Evolutionary conservation across 306 rosid species (phyloP).

Genomic region (Pyrus betulifolia): DNA sequence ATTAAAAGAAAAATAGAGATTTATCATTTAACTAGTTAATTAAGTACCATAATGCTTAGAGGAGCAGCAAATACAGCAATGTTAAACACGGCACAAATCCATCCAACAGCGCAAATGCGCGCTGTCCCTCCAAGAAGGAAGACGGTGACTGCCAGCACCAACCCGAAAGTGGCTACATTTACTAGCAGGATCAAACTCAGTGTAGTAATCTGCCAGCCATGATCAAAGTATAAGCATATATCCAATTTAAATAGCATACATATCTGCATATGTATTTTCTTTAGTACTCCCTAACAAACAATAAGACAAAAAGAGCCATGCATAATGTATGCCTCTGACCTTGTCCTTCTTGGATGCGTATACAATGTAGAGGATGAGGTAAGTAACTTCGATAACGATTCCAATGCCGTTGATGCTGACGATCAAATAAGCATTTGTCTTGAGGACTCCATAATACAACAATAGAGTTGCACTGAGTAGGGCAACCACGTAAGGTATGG

Average conservation of each 20-base stretch:
- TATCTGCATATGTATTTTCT: neutral
- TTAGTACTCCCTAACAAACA: neutral
- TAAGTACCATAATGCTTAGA: constrained; percentile 54
- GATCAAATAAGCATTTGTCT: constrained; percentile 44
- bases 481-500: constrained; percentile 60
- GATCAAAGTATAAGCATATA: neutral
- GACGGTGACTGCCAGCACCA: constrained; percentile 19
- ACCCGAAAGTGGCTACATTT: constrained; percentile 28
- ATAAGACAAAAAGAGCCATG: neutral
- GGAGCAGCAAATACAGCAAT: constrained; percentile 71
- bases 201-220: constrained; percentile 33
- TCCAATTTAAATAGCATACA: neutral
- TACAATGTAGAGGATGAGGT: constrained; percentile 30
- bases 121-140: constrained; percentile 20
- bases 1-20: neutral
- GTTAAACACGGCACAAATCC: constrained; percentile 51
- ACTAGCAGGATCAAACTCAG: constrained; percentile 27
- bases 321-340: constrained; percentile 18
- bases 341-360: constrained; percentile 44
- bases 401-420: constrained; percentile 57
- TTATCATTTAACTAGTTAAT: neutral
- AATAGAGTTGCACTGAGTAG: constrained; percentile 53
- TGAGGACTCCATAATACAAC: constrained; percentile 53
- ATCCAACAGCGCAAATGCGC: constrained; percentile 41
- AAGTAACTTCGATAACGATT: constrained; percentile 36